Conservation (phyloP, 495 filamentous ascomycete genomes). For the Oleoguttula mirabilis region DNA sequence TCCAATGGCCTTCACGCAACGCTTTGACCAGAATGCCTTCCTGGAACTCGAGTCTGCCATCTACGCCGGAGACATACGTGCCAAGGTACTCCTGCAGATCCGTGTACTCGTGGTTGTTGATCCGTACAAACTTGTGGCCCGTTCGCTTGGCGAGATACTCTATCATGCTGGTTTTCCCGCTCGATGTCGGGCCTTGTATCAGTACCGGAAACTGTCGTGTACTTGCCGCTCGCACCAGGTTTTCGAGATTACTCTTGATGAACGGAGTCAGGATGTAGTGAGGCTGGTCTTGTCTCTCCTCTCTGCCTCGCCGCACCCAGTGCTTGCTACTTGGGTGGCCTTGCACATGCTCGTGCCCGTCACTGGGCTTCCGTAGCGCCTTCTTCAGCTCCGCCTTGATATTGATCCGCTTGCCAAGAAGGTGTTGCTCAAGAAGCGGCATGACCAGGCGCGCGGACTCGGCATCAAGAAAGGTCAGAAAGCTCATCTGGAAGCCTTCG, state of each 20-base stretch:
- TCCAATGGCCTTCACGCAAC: constrained; percentile 87
- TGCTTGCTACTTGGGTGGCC: constrained; percentile 60
- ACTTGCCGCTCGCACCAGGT: constrained; percentile 81
- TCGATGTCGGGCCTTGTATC: constrained; percentile 93
- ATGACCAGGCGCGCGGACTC: constrained; percentile 65
- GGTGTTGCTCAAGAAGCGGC: constrained; percentile 68
- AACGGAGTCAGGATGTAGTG: constrained; percentile 97
- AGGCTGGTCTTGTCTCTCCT: constrained; percentile 53
- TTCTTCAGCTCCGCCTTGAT: constrained; percentile 56
- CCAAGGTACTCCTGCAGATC: constrained; percentile 97
- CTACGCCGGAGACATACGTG: constrained; percentile 74
- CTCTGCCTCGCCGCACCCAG: constrained; percentile 70
- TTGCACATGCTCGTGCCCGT: constrained; percentile 67
- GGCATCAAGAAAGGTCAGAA: constrained; percentile 69
- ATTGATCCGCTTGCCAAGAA: constrained; percentile 58
- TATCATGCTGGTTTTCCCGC: constrained; percentile 98
- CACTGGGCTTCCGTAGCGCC: constrained; percentile 58
- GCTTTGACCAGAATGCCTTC: constrained; percentile 92
- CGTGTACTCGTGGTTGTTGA: constrained; percentile 99
- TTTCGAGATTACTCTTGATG: constrained; percentile 84
- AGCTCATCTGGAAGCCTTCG: constrained; percentile 98
- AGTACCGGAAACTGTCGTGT: constrained; percentile 85
- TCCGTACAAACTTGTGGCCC: constrained; percentile 91
- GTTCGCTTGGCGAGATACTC: constrained; percentile 92
- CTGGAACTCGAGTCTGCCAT: constrained; percentile 77